A percentile compares a stretch with the other conserved stretches of the same genome.
These are phyloP conservation scores for Magnolia officinalis DNA, from an alignment of 164 flowering plant genomes.

Conservation along the genomic window DNA sequence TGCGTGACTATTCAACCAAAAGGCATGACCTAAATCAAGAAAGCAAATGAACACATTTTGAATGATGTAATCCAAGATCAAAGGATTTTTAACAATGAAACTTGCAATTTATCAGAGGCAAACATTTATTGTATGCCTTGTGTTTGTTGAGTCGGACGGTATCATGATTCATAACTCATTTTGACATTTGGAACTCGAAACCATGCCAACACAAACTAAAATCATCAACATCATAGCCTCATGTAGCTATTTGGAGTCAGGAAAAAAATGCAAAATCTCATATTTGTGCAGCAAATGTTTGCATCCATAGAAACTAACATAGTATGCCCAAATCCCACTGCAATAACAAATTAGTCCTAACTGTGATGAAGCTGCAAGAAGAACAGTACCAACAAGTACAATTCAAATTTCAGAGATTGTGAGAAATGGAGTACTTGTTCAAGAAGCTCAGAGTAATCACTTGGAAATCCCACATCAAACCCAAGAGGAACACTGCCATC, in stretches of 20 bases:
- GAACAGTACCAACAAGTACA: neutral
- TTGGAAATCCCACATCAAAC: constrained; percentile 57
- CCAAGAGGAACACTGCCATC: constrained; percentile 30
- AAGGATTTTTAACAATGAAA: too few relatives aligned
- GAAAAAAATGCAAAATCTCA: neutral
- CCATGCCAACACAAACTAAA: neutral
- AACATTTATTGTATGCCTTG: too few relatives aligned
- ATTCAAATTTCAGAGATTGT: neutral
- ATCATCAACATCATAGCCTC: neutral
- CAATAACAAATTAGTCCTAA: neutral
- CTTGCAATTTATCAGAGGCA: too few relatives aligned
- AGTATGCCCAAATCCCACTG: neutral
- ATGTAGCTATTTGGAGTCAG: neutral
- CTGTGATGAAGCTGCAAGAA: neutral
- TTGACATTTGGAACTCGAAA: neutral
- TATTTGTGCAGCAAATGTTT: neutral
- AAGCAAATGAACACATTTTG: too few relatives aligned
- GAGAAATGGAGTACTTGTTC: constrained; percentile 42
- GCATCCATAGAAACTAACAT: neutral
- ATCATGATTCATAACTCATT: neutral
- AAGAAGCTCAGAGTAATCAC: constrained; percentile 70
- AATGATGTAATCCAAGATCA: too few relatives aligned
- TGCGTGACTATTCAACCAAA: too few relatives aligned
- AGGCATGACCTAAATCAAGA: too few relatives aligned
- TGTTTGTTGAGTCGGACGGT: too few relatives aligned